Evolutionary conservation across 495 filamentous ascomycete species (phyloP).

Genomic region (Apiosordaria backusii): DNA sequence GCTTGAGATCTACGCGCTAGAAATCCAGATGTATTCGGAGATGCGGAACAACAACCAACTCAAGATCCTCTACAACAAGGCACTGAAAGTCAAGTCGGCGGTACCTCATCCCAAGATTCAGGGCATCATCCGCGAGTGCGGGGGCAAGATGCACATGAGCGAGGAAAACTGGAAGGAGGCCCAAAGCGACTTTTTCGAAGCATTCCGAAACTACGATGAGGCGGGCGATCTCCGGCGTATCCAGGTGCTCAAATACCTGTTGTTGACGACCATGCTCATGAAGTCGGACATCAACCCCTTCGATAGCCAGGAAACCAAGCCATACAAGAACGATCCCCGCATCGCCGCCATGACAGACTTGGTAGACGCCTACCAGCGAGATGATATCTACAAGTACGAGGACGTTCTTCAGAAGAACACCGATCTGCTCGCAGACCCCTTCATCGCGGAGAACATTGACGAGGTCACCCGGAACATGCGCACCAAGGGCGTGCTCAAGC

Average conservation of each 20-base stretch:
- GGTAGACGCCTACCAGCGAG: conserved; percentile 92
- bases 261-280: conserved; percentile 97
- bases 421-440: conserved; percentile 85
- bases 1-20: conserved; percentile 91
- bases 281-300: conserved; percentile 99
- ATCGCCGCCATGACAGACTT: conserved; percentile 97
- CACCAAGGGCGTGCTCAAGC: conserved; percentile 87
- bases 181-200: conserved; percentile 96
- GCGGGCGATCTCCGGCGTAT: conserved; percentile 94
- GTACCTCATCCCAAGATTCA: conserved; percentile 98
- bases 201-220: conserved; percentile 98
- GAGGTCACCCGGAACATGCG: conserved; percentile 98
- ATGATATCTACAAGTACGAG: conserved; percentile 92
- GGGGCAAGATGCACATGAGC: conserved; percentile 99
- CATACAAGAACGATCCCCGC: conserved; percentile 90
- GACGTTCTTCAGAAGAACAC: conserved; percentile 80
- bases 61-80: conserved; percentile 86
- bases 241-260: conserved; percentile 95
- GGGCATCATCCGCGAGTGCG: conserved; percentile 97
- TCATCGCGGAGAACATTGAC: conserved; percentile 98
- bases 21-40: conserved; percentile 98
- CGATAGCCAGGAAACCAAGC: conserved; percentile 98
- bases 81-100: conserved; percentile 85
- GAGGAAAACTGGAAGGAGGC: conserved; percentile 99
- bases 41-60: conserved; percentile 96